A percentile compares a stretch with the other conserved stretches of the same genome.
These are phyloP conservation scores for Aegle marmelos DNA, from an alignment of 345 rosid genomes.

Conservation along the genomic window DNA sequence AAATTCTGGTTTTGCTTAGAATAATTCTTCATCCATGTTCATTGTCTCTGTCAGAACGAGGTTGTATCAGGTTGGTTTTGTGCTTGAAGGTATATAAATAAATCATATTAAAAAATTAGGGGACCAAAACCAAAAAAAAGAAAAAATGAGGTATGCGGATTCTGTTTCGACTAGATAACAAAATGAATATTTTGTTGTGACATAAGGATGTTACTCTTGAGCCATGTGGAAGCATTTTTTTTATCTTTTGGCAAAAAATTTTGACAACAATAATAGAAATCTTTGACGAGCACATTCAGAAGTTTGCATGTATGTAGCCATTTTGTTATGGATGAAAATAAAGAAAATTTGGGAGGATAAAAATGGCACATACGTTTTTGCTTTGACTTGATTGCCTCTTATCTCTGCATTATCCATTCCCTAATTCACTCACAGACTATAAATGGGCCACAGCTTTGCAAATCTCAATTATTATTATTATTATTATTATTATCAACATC, in stretches of 20 bases:
- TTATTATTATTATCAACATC: too few relatives aligned
- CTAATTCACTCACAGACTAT: neutral
- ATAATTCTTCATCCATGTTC: slow-evolving; percentile 41
- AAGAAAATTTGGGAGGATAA: neutral
- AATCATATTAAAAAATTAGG: neutral
- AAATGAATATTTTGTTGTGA: neutral
- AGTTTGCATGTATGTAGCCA: too few relatives aligned
- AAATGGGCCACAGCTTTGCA: neutral
- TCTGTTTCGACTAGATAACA: neutral
- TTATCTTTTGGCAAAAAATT: neutral
- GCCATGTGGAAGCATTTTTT: slow-evolving; percentile 3
- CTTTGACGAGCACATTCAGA: too few relatives aligned
- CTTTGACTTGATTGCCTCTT: neutral
- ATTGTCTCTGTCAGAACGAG: slow-evolving; percentile 33
- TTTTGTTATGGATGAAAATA: neutral
- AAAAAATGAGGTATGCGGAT: neutral
- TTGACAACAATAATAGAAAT: too few relatives aligned
- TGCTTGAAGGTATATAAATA: neutral
- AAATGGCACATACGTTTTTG: neutral
- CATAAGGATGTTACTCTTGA: neutral
- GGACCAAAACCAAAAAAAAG: neutral
- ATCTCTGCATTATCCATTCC: neutral
- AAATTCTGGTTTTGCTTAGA: slow-evolving; percentile 4
- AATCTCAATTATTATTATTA: neutral
- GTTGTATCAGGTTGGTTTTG: slow-evolving; percentile 24